Evolutionary conservation across 2,329 filamentous ascomycete genomes (phyloP).

Genomic region (Thelonectria olida): DNA sequence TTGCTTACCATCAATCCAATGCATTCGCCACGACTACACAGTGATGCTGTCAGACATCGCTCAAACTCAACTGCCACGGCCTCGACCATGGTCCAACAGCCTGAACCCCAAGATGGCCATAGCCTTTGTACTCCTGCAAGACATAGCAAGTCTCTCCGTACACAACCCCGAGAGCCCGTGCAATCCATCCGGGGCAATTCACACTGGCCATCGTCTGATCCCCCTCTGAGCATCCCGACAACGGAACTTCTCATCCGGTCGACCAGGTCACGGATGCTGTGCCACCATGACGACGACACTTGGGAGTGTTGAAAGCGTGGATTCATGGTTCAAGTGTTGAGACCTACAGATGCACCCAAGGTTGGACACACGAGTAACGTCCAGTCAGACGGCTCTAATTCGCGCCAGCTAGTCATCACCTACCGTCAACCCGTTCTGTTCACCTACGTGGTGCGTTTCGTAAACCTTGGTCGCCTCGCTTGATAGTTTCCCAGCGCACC

Average conservation of each 20-base stretch:
- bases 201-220: not conserved
- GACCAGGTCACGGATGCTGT: not conserved
- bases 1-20: not conserved
- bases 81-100: no score
- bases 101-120: no score
- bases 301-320: no score
- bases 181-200: not conserved
- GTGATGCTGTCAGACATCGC: not conserved
- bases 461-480: not conserved
- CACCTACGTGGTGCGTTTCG: not conserved
- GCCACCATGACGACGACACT: not conserved
- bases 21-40: not conserved
- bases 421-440: no score
- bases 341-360: no score
- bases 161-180: not conserved
- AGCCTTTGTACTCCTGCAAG: no score
- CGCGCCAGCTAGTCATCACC: not conserved
- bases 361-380: no score
- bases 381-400: no score
- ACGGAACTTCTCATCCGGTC: not conserved
- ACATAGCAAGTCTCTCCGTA: no score
- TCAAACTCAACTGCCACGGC: not conserved
- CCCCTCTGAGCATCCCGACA: not conserved
- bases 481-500: not conserved
- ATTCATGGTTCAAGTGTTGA: not conserved